Percentiles rank a stretch among this genome's conserved stretches.
These are phyloP conservation scores for Schizochytrium sp. DNA, from an alignment of 108 stramenopile genomes.

Conservation along the genomic window DNA sequence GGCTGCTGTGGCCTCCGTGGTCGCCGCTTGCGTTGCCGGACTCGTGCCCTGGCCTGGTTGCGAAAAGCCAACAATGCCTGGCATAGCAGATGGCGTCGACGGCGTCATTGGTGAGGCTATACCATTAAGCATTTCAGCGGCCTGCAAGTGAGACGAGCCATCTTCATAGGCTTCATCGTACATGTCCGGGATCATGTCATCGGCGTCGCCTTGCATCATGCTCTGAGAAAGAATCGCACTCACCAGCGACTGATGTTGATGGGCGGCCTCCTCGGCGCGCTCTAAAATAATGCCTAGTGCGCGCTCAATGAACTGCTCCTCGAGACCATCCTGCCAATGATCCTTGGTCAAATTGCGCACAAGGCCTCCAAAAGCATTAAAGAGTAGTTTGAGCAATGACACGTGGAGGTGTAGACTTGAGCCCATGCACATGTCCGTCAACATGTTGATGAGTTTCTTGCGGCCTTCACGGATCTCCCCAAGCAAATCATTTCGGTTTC, in stretches of 20 bases:
- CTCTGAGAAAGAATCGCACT: neutral
- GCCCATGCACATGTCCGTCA: neutral
- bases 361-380: neutral
- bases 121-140: neutral
- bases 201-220: neutral
- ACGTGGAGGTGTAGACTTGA: neutral
- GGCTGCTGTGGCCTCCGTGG: neutral
- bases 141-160: neutral
- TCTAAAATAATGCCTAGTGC: neutral
- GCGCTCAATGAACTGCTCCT: neutral
- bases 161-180: neutral
- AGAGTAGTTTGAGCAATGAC: neutral
- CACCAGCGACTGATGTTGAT: neutral
- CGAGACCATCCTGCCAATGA: slow-evolving; percentile 2
- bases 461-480: neutral
- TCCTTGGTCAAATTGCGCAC: neutral
- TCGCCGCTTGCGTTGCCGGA: too few species aligned
- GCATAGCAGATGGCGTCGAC: neutral
- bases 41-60: too few species aligned
- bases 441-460: neutral
- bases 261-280: slow-evolving; percentile 6
- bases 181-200: neutral
- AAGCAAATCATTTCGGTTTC: neutral
- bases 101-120: neutral
- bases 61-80: neutral